Conservation (phyloP, 2,329 filamentous ascomycete species). For the Rutstroemia sydowiana region DNA sequence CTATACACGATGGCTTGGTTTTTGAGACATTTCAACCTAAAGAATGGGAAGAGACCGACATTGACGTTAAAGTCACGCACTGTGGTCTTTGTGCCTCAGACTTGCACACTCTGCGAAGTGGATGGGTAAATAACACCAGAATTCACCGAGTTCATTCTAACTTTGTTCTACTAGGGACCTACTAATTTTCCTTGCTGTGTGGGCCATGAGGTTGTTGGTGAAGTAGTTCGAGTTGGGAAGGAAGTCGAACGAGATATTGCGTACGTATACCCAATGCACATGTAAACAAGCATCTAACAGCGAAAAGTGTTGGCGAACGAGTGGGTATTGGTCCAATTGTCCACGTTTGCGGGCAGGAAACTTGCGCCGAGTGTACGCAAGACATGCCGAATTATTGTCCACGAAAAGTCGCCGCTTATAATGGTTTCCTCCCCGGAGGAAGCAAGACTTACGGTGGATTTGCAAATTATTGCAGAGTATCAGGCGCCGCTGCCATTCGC, state of each 20-base stretch:
- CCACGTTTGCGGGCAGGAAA: too few relatives aligned
- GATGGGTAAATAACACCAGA: too few relatives aligned
- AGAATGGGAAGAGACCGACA: constrained; percentile 38
- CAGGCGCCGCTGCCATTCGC: constrained; percentile 51
- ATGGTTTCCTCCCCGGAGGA: constrained; percentile 28
- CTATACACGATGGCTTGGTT: constrained; percentile 25
- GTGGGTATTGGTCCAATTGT: constrained; percentile 47
- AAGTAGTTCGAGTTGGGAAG: constrained; percentile 43
- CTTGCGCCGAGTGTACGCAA: too few relatives aligned
- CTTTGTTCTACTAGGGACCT: too few relatives aligned
- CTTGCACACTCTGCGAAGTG: constrained; percentile 24
- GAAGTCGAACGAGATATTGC: too few relatives aligned
- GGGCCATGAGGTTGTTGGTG: constrained; percentile 44
- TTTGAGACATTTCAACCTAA: constrained; percentile 36
- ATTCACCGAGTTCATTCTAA: too few relatives aligned
- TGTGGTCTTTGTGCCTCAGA: constrained; percentile 40
- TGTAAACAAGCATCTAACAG: too few relatives aligned
- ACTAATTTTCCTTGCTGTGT: constrained; percentile 34
- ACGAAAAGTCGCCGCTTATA: too few relatives aligned
- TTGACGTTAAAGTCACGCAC: constrained; percentile 42
- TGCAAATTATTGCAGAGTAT: constrained; percentile 43
- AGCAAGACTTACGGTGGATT: constrained; percentile 45
- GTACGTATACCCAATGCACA: too few relatives aligned
- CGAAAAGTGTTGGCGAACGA: constrained; percentile 43
- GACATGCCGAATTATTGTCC: too few relatives aligned